A percentile compares a stretch with the other conserved stretches of the same genome.
Conservation (phyloP, 2,329 filamentous ascomycete species). For the Akanthomyces uredinophilus region DNA sequence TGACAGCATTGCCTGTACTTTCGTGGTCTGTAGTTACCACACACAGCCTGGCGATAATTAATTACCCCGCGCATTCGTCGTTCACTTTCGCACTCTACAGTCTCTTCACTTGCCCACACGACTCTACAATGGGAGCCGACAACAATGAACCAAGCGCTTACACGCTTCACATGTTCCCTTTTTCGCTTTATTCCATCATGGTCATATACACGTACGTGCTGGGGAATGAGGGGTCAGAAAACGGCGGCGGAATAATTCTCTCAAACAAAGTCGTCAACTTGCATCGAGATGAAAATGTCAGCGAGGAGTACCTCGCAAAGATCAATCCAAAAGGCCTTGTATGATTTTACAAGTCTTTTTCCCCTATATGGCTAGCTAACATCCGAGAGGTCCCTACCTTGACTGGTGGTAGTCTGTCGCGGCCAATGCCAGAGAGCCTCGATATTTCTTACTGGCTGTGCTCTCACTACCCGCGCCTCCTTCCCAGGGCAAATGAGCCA, state of each 20-base stretch:
- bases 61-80: too few species aligned
- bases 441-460: constrained; percentile 12
- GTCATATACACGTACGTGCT: constrained; percentile 9
- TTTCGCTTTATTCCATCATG: constrained; percentile 15
- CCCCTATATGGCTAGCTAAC: background rate
- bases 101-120: too few species aligned
- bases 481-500: background rate
- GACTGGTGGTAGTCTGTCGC: background rate
- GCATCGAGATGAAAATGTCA: constrained; percentile 12
- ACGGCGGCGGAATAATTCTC: background rate
- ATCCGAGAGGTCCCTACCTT: background rate
- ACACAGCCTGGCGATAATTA: too few species aligned
- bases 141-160: background rate
- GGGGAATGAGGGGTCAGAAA: background rate
- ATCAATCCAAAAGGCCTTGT: constrained; percentile 9
- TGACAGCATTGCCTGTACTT: too few species aligned
- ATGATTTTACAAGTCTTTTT: background rate
- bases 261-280: constrained; percentile 6
- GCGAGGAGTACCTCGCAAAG: background rate
- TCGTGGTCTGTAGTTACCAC: too few species aligned
- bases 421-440: constrained; percentile 5
- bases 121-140: too few species aligned
- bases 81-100: too few species aligned
- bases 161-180: constrained; percentile 11
- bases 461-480: background rate